Percentiles rank a stretch among this genome's conserved stretches.
These are phyloP conservation scores for Diddensiella santjacobensis DNA, from an alignment of 805 yeast genomes.

Conservation along the genomic window DNA sequence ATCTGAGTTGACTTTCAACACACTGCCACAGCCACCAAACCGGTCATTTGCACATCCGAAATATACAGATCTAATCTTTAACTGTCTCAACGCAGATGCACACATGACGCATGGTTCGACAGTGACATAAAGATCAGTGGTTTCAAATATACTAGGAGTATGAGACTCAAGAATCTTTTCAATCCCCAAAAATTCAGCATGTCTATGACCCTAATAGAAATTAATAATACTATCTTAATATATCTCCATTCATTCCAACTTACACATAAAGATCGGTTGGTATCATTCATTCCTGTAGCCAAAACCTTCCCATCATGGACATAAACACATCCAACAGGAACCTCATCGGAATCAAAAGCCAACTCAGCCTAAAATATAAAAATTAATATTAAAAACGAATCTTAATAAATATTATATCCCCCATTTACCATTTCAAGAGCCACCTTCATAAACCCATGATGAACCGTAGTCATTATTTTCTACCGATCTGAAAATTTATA, in stretches of 20 bases:
- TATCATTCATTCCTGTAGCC: constrained; percentile 78
- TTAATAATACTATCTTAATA: no score
- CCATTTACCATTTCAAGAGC: constrained; percentile 34
- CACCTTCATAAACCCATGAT: constrained; percentile 32
- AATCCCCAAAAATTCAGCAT: constrained; percentile 88
- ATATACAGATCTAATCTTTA: constrained; percentile 66
- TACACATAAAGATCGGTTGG: constrained; percentile 69
- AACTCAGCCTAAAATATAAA: constrained; percentile 51
- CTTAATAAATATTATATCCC: background rate
- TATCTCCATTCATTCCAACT: constrained; percentile 14
- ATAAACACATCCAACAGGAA: constrained; percentile 81
- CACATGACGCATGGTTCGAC: constrained; percentile 99
- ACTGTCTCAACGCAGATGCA: constrained; percentile 82
- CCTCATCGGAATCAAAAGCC: constrained; percentile 67
- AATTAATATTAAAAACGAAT: no score
- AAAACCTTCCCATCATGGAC: constrained; percentile 53
- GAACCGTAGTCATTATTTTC: constrained; percentile 3
- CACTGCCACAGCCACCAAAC: constrained; percentile 96
- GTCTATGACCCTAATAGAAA: constrained; percentile 79
- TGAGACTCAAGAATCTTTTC: constrained; percentile 43
- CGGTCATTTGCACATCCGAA: constrained; percentile 95
- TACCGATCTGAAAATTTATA: background rate
- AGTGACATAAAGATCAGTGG: constrained; percentile 78
- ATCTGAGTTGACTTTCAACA: constrained; percentile 56
- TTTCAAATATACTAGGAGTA: constrained; percentile 39